Base-by-base conservation (phyloP, 2,329 filamentous ascomycete genomes). In the Tetracladium maxilliforme region DNA sequence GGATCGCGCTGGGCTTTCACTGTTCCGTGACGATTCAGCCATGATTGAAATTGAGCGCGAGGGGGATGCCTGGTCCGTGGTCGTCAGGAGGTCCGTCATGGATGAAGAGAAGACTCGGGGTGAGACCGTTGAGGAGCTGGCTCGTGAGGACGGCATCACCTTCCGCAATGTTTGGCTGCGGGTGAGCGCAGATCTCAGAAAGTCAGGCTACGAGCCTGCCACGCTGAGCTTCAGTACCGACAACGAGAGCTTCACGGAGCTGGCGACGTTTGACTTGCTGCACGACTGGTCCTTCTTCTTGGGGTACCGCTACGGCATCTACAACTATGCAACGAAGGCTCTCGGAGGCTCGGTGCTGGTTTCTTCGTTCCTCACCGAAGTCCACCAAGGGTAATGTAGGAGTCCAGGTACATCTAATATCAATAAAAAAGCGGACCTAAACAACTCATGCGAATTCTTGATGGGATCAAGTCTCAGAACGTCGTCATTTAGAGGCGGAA, bases 21-120 rank as follows among this genome's bases (percentile, higher is more conserved):
- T 61, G 5, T 64, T 72, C 43, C 56, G 67, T 2, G 61, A 71
- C 33, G 44, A 49, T 9, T 54, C 52, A 1, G 61, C 61, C 0
- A 70, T 58, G 38, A 61, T 72, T 16, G 64, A 60, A 2, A 41
- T 71, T 7, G 38, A 52, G 29, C 54, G 54, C 23, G 42, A 46
- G 8, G 47, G 42, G 1, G 32, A 35, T 19, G n/a, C n/a, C n/a
- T n/a, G n/a, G n/a, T n/a, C n/a, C n/a, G n/a, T n/a, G n/a, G n/a
- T n/a, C n/a, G n/a, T n/a, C n/a, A n/a, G n/a, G n/a, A n/a, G n/a
- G n/a, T n/a, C n/a, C n/a, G n/a, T n/a, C n/a, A n/a, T n/a, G n/a
- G n/a, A n/a, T n/a, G n/a, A n/a, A n/a, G n/a, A n/a, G n/a, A n/a
- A n/a, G n/a, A n/a, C n/a, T n/a, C n/a, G n/a, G n/a, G n/a, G n/a